Evolutionary conservation across 2,329 filamentous ascomycete species (phyloP).

Genomic region (Neofusicoccum cordaticola): DNA sequence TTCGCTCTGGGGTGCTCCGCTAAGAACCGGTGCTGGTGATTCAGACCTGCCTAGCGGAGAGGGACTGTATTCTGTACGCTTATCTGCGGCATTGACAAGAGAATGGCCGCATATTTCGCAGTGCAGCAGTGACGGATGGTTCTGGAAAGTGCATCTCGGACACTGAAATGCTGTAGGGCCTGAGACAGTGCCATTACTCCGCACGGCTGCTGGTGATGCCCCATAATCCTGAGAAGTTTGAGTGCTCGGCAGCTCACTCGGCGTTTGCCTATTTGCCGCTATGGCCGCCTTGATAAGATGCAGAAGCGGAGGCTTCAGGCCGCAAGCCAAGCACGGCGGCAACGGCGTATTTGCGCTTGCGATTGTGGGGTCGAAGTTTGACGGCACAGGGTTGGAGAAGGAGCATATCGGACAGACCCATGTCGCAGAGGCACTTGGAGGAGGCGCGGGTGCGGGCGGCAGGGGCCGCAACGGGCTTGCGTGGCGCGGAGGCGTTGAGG

Average conservation of each 20-base stretch:
- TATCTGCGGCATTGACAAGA: constrained; percentile 55
- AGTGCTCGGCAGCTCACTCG: constrained; percentile 25
- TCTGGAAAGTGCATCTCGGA: constrained; percentile 88
- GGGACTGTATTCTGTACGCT: constrained; percentile 37
- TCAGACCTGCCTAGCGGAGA: constrained; percentile 54
- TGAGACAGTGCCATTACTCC: background rate
- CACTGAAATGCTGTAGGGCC: constrained; percentile 48
- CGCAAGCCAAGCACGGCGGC: constrained; percentile 86
- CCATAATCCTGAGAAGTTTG: constrained; percentile 42
- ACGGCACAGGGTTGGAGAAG: constrained; percentile 87
- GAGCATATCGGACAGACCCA: constrained; percentile 97
- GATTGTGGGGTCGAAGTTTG: constrained; percentile 84
- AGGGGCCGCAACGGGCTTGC: constrained; percentile 35
- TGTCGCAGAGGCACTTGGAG: constrained; percentile 53
- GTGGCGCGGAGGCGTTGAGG: constrained; percentile 32
- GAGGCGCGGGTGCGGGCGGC: constrained; percentile 46
- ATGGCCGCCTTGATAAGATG: constrained; percentile 86
- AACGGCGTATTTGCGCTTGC: constrained; percentile 76
- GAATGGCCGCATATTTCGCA: constrained; percentile 91
- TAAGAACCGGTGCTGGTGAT: constrained; percentile 73
- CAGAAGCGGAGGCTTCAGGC: constrained; percentile 83
- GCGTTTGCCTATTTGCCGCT: constrained; percentile 56
- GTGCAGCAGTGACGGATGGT: constrained; percentile 78
- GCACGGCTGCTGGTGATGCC: background rate
- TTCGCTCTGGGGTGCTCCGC: constrained; percentile 43